A percentile compares a stretch with the other conserved stretches of the same genome.
phyloP scores from a whole-genome alignment of 2,329 filamentous ascomycete species.

The Stagonosporopsis tanaceti region DNA sequence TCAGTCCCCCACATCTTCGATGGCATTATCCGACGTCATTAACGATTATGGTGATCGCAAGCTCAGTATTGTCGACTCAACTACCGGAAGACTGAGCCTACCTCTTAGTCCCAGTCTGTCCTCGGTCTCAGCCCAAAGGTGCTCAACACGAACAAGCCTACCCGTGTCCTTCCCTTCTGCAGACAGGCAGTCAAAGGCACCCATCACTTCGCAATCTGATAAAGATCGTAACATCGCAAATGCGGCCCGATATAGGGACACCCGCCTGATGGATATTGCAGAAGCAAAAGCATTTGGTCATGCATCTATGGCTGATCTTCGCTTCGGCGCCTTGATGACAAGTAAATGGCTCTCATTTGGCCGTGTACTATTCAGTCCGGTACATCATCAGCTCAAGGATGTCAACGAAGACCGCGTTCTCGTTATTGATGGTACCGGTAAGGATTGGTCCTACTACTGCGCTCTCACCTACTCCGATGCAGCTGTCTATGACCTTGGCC shows the following conservation, averaged over 20 bases:
- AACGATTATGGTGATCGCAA: slow-evolving; percentile 58
- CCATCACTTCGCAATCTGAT: slow-evolving; percentile 42
- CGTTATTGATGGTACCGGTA: slow-evolving; percentile 84
- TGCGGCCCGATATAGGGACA: slow-evolving; percentile 58
- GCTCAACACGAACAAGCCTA: slow-evolving; percentile 47
- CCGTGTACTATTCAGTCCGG: slow-evolving; percentile 81
- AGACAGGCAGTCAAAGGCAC: slow-evolving; percentile 44
- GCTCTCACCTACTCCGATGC: slow-evolving; percentile 79
- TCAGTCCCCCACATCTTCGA: slow-evolving; percentile 59
- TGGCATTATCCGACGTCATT: slow-evolving; percentile 63
- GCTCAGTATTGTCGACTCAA: slow-evolving; percentile 48
- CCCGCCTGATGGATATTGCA: slow-evolving; percentile 61
- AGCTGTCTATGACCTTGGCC: slow-evolving; percentile 75
- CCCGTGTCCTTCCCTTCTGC: slow-evolving; percentile 40
- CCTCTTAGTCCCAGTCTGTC: slow-evolving; percentile 45
- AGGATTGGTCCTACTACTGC: slow-evolving; percentile 88
- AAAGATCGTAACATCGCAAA: slow-evolving; percentile 45
- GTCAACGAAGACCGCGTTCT: slow-evolving; percentile 70
- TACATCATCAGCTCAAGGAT: slow-evolving; percentile 72
- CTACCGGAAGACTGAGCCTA: slow-evolving; percentile 49
- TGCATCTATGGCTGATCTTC: slow-evolving; percentile 72
- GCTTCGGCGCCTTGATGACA: slow-evolving; percentile 82
- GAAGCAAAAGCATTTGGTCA: slow-evolving; percentile 50
- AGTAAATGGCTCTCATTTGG: slow-evolving; percentile 90
- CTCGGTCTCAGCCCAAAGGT: slow-evolving; percentile 36